Evolutionary conservation across 2,329 filamentous ascomycete species (phyloP).

Genomic region (Colletotrichum echinochloae): DNA sequence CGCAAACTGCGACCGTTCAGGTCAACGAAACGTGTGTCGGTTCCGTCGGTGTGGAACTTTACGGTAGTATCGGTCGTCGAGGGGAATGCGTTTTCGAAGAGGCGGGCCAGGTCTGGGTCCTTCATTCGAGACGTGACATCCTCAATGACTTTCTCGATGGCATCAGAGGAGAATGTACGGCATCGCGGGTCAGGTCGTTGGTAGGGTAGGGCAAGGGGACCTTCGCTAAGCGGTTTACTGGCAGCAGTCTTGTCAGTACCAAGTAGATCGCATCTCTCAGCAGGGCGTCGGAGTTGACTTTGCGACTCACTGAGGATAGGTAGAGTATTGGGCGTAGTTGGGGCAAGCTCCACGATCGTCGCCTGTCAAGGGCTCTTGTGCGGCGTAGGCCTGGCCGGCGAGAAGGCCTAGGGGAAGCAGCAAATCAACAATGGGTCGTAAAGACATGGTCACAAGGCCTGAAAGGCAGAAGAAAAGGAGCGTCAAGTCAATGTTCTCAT

Average conservation of each 20-base stretch:
- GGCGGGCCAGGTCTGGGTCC: constrained; percentile 86
- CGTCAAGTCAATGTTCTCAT: constrained; percentile 18
- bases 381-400: constrained; percentile 39
- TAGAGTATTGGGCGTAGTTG: constrained; percentile 55
- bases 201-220: constrained; percentile 83
- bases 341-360: constrained; percentile 51
- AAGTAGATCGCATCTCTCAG: neutral
- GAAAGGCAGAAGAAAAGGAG: constrained; percentile 11
- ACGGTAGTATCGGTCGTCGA: constrained; percentile 92
- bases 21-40: constrained; percentile 48
- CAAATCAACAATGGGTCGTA: constrained; percentile 27
- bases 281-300: neutral
- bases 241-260: constrained; percentile 26
- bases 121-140: constrained; percentile 84
- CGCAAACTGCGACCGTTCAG: constrained; percentile 46
- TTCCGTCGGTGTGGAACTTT: constrained; percentile 82
- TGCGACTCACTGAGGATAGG: constrained; percentile 53
- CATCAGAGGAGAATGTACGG: constrained; percentile 87
- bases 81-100: constrained; percentile 96
- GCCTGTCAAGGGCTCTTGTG: constrained; percentile 35
- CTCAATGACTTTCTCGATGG: constrained; percentile 88
- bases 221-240: constrained; percentile 83
- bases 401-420: constrained; percentile 42
- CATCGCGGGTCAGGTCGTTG: constrained; percentile 86
- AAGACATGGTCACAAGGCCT: constrained; percentile 31